A percentile compares a stretch with the other conserved stretches of the same genome.
Evolutionary conservation across 2,329 filamentous ascomycete genomes (phyloP).

Genomic region (Penicillium occitanis): DNA sequence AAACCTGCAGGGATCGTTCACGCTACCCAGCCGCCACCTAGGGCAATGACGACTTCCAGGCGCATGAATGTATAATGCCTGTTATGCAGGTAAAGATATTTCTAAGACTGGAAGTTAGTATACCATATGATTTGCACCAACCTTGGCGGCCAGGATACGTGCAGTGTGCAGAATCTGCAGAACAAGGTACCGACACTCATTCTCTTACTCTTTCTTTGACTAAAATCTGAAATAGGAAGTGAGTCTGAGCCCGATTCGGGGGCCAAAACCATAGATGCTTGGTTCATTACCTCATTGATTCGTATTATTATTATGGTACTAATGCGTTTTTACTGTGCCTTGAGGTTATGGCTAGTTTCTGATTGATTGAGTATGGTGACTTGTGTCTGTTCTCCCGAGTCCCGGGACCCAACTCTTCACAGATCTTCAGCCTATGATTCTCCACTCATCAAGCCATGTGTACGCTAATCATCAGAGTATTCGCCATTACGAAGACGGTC

Average conservation of each 20-base stretch:
- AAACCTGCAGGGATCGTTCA: not conserved
- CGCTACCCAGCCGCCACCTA: not conserved
- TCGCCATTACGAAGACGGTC: not conserved
- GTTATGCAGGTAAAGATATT: not conserved
- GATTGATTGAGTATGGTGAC: not conserved
- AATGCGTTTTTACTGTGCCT: not conserved
- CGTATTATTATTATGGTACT: not conserved
- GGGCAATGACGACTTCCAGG: not conserved
- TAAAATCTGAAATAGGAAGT: constrained; percentile 6
- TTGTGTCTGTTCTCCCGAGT: not conserved
- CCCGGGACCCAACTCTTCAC: not conserved
- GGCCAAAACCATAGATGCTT: not conserved
- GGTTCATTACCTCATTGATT: not conserved
- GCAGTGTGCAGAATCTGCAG: not conserved
- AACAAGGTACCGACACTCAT: not conserved
- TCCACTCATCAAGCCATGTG: constrained; percentile 5
- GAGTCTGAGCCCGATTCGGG: not conserved
- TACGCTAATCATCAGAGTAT: not conserved
- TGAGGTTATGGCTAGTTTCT: not conserved
- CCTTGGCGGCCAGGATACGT: not conserved
- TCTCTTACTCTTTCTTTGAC: not conserved
- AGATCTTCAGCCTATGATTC: constrained; percentile 1
- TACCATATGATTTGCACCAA: not conserved
- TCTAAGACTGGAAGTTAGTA: not conserved
- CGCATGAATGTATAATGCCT: not conserved